phyloP scores from a whole-genome alignment of 495 filamentous ascomycete genomes.

The Poronia punctata region DNA sequence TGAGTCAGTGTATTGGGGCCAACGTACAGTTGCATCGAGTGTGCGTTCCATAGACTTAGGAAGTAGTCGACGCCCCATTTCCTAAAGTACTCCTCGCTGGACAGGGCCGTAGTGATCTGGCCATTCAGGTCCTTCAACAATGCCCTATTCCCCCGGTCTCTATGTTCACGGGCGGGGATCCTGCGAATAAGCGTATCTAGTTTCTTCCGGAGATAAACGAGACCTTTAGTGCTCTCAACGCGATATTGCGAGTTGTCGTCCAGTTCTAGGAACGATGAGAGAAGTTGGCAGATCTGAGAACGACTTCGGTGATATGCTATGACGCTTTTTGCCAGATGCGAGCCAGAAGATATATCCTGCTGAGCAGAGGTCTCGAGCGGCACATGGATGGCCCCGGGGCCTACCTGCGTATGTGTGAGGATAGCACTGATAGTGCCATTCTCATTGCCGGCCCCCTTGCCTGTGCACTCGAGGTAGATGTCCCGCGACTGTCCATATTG shows the following conservation, averaged over 20 bases:
- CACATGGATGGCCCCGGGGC: too few relatives aligned
- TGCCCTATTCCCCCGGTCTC: conserved; percentile 23
- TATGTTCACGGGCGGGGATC: conserved; percentile 22
- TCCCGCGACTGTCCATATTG: conserved; percentile 44
- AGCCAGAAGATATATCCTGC: conserved; percentile 6
- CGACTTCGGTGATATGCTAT: conserved; percentile 39
- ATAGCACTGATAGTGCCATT: conserved; percentile 16
- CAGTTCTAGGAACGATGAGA: conserved; percentile 28
- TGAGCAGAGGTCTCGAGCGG: background rate
- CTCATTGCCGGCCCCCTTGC: too few relatives aligned
- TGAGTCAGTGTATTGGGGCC: background rate
- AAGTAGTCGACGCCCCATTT: conserved; percentile 42
- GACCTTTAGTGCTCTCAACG: conserved; percentile 4
- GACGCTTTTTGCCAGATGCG: conserved; percentile 13
- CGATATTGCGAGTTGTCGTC: conserved; percentile 22
- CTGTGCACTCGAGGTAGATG: conserved; percentile 29
- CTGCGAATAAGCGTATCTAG: conserved; percentile 17
- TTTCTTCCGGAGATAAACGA: background rate
- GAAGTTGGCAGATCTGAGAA: conserved; percentile 31
- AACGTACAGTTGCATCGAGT: conserved; percentile 32
- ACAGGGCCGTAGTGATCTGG: conserved; percentile 32
- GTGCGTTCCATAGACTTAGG: conserved; percentile 33
- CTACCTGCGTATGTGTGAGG: conserved; percentile 26
- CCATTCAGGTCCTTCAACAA: conserved; percentile 34
- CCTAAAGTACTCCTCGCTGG: conserved; percentile 17